Evolutionary conservation across 805 yeast genomes (phyloP), one percentile per base, ranked within the genome.

Genomic region (Naumovozyma dairenensis): DNA sequence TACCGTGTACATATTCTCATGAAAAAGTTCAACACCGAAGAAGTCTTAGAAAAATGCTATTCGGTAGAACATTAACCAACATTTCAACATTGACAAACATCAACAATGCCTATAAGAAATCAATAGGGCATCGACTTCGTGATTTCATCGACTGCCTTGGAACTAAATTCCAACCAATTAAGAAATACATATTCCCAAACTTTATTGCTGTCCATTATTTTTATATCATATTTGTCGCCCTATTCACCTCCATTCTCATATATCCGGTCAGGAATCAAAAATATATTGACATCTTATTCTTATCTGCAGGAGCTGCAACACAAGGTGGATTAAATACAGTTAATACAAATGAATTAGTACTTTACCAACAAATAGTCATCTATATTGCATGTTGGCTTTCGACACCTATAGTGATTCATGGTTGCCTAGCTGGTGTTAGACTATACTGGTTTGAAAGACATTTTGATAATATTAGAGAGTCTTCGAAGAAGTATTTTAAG

Each of bases 271-370:
- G 66, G 35, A 77, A 80, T 48, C 53, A 60, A 20, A 31, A 48
- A 6, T 89, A 86, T 53, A 77, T 83, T 29, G 96, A 89, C 61
- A 74, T 80, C 2, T 60, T 89, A 16, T 82, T 87, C 55, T 63
- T 81, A 35, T 68, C 83, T 0, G 63, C 77, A 6, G 87, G 92
- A 4, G 73, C 87, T 0, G 60, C 78, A 2, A 84, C 97, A 2
- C 96, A 87, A 51, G 94, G 95, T 0, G 98, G 98, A 1, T 62
- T 89, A 36, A 85, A 83, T 52, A 77, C 95, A 0, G 64, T 81
- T 17, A 71, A 82, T 43, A 38, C 77, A 25, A 84, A 83, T 51
- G 58, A 63, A 0, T 44, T 85, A 35, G 58, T 66, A 0, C 53
- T 81, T 28, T 87, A 78, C 60, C 97, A 89, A 55, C 96, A 87